Conservation (phyloP, 2,329 filamentous ascomycete genomes). For the Fusarium gaditjirri region DNA sequence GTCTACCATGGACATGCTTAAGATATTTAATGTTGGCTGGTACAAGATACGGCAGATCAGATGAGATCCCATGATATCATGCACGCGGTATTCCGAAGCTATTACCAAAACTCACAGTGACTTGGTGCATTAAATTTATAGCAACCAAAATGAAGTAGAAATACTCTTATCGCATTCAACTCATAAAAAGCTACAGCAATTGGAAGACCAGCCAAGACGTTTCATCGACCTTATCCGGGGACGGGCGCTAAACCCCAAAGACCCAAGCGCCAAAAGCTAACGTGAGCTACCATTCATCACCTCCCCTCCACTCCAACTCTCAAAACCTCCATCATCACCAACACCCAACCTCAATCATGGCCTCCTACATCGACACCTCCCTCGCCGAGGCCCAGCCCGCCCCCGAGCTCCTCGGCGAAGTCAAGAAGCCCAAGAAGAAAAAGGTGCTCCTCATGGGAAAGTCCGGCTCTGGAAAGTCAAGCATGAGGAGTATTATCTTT, state of each 20-base stretch:
- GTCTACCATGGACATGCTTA: neutral
- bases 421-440: constrained; percentile 82
- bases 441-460: constrained; percentile 94
- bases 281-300: constrained; percentile 11
- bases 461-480: constrained; percentile 96
- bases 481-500: constrained; percentile 98
- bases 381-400: constrained; percentile 44
- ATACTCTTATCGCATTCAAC: neutral
- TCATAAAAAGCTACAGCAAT: neutral
- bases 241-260: constrained; percentile 23
- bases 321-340: constrained; percentile 5
- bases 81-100: fast-evolving
- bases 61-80: neutral
- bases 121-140: no score
- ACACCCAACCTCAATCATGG: constrained; percentile 38
- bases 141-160: neutral
- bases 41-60: neutral
- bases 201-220: neutral
- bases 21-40: neutral
- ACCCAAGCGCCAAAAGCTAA: constrained; percentile 27
- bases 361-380: constrained; percentile 49
- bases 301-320: constrained; percentile 18
- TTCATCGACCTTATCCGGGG: constrained; percentile 24
- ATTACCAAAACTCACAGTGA: fast-evolving
- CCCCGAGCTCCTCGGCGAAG: constrained; percentile 58